Base-by-base conservation (phyloP, 805 yeast species). In the Candida tibetensis region DNA sequence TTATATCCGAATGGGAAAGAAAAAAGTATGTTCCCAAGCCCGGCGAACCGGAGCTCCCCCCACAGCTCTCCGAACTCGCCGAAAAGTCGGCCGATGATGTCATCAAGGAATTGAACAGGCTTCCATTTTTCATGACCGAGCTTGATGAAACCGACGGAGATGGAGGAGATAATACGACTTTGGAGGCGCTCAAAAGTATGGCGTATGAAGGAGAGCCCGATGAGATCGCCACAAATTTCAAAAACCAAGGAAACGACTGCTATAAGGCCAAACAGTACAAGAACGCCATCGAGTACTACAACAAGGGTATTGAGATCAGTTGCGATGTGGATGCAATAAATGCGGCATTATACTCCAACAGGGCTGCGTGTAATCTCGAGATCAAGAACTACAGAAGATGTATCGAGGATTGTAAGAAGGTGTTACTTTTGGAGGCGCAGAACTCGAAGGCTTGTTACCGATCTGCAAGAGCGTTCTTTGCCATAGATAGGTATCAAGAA, bases 151-250 rank as follows among this genome's bases (percentile, higher is more conserved):
- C 80, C 2, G 88, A 85, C 48, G 89, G 85, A 12, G 81, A 74
- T 4, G 87, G 85, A 32, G 91, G 89, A 22, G 83, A 80, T 30
- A 86, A 85, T 53, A 55, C 71, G 4, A 82, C 79, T 36, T 64
- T 93, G 13, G 98, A 91, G 55, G 99, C 99, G 0, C 71, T 93
- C 40, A 83, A 82, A 55, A 91, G 96, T 4, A 68, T 93, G 49
- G 96, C 95, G 0, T 89, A 87, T 55, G 99, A 93, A 34, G 99
- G 98, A 31, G 95, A 88, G 46, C 96, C 97, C 0, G 81, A 84
- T 52, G 99, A 93, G 54, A 70, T 89, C 25, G 97, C 97, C 3
- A 72, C 77, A 17, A 90, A 89, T 54, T 93, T 90, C 68, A 88
- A 89, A 46, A 81, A 77, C 44, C 97, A 91, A 57, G 99, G 99